A percentile compares a stretch with the other conserved stretches of the same genome.
phyloP scores from a whole-genome alignment of 768 basidiomycete genomes.

The Calocybe cyanea region DNA sequence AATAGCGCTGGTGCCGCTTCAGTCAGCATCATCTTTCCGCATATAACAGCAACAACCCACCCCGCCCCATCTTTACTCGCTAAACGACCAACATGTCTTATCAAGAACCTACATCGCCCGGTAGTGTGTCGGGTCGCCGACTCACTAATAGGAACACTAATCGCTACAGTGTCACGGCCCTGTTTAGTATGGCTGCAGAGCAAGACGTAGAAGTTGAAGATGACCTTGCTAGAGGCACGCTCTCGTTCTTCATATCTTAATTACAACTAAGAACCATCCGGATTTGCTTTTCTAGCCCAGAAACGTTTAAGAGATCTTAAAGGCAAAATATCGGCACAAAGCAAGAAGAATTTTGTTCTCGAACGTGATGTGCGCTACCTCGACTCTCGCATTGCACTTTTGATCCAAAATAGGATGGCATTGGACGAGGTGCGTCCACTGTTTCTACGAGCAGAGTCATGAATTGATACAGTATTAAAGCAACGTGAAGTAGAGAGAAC shows the following conservation, averaged over 20 bases:
- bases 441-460: conserved; percentile 11
- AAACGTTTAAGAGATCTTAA: conserved; percentile 96
- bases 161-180: conserved; percentile 91
- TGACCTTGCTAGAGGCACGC: conserved; percentile 87
- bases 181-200: conserved; percentile 98
- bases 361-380: conserved; percentile 98
- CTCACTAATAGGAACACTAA: conserved; percentile 93
- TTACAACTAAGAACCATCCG: conserved; percentile 1
- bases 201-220: conserved; percentile 98
- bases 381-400: conserved; percentile 92
- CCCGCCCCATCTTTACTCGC: conserved; percentile 17
- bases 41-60: conserved; percentile 18
- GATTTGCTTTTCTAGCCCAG: conserved; percentile 59
- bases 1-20: conserved; percentile 45
- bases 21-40: conserved; percentile 17
- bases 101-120: conserved; percentile 59
- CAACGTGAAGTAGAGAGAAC: conserved; percentile 95
- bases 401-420: conserved; percentile 98
- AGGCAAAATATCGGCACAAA: conserved; percentile 94
- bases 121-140: conserved; percentile 64
- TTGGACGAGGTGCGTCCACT: conserved; percentile 76
- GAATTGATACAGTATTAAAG: conserved; percentile 32
- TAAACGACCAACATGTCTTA: conserved; percentile 54
- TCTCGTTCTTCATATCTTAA: conserved; percentile 6
- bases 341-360: conserved; percentile 99